Conservation (phyloP, 139 green algal genomes). For the Spirogloea muscicola region DNA sequence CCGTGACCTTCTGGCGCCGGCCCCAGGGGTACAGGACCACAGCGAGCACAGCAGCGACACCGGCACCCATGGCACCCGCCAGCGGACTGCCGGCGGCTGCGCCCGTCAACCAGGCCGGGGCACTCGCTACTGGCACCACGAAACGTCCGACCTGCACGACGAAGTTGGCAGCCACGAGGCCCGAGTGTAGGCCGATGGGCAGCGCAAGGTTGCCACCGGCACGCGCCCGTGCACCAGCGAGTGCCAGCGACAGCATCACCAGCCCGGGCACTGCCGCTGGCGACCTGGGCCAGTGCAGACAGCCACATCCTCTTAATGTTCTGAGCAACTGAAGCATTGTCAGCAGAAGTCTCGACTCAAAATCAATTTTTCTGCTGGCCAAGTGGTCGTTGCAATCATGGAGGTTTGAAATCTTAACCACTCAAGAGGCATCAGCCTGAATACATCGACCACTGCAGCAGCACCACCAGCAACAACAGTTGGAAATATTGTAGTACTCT, state of each 20-base stretch:
- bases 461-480: no score
- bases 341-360: no score
- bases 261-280: constrained; percentile 13
- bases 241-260: constrained; percentile 12
- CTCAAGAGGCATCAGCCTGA: no score
- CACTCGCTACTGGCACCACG: no score
- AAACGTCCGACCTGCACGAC: background rate
- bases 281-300: background rate
- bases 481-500: no score
- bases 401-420: no score
- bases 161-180: constrained; percentile 14
- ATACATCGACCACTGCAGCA: no score
- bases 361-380: no score
- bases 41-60: background rate
- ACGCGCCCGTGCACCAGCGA: constrained; percentile 5
- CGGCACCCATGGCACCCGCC: background rate
- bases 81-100: background rate
- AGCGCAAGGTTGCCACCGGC: constrained; percentile 3
- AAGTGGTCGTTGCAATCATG: no score
- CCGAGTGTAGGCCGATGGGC: constrained; percentile 33
- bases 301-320: no score
- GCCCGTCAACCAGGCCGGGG: constrained; percentile 19
- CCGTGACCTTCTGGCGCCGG: no score
- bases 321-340: no score
- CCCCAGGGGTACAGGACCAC: constrained; percentile 8